Percentiles rank a stretch among this genome's conserved stretches.
Evolutionary conservation across 2,329 filamentous ascomycete genomes (phyloP).

Genomic region (Dactylellina cionopaga): DNA sequence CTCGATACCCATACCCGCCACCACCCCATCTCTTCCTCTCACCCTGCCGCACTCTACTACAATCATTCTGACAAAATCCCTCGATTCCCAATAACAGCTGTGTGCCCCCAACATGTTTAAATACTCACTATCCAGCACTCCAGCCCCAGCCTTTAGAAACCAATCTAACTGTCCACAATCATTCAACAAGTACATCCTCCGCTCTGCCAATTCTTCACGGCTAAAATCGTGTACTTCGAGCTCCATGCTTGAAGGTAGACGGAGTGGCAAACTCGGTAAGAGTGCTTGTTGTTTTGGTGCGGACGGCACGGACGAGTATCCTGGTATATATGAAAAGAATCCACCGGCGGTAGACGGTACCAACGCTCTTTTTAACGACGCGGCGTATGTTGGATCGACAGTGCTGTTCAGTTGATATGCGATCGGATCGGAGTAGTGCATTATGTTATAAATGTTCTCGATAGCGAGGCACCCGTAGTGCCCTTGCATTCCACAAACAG

Average conservation of each 20-base stretch:
- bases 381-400: slow-evolving; percentile 81
- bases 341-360: slow-evolving; percentile 78
- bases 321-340: slow-evolving; percentile 63
- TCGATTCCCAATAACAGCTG: slow-evolving; percentile 89
- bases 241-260: slow-evolving; percentile 76
- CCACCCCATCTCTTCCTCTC: slow-evolving; percentile 39
- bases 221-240: slow-evolving; percentile 95
- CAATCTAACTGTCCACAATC: slow-evolving; percentile 97
- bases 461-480: slow-evolving; percentile 90
- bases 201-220: slow-evolving; percentile 89
- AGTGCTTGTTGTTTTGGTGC: slow-evolving; percentile 57
- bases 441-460: slow-evolving; percentile 95
- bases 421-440: slow-evolving; percentile 79
- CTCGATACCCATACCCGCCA: slow-evolving; percentile 46
- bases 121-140: slow-evolving; percentile 92
- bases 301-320: slow-evolving; percentile 56
- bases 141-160: slow-evolving; percentile 82
- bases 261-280: slow-evolving; percentile 54
- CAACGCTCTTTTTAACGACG: slow-evolving; percentile 77
- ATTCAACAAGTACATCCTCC: slow-evolving; percentile 85
- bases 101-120: slow-evolving; percentile 96
- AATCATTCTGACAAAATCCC: slow-evolving; percentile 88
- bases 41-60: slow-evolving; percentile 80
- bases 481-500: slow-evolving; percentile 79
- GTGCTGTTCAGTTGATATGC: slow-evolving; percentile 92